A percentile compares a stretch with the other conserved stretches of the same genome.
Conservation (phyloP, 495 filamentous ascomycete species). For the Xylaria telfairii region DNA sequence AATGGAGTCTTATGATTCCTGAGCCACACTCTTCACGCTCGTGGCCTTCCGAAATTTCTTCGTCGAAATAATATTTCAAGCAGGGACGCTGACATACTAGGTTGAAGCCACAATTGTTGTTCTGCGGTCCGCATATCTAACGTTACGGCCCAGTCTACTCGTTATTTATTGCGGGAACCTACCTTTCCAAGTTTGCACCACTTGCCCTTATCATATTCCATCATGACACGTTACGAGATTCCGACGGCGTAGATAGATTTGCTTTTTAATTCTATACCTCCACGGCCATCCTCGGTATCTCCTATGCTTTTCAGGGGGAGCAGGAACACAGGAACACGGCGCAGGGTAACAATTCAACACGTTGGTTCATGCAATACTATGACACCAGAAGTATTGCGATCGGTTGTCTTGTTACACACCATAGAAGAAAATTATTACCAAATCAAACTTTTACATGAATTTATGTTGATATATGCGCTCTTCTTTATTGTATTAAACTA, state of each 20-base stretch:
- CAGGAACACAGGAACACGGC: constrained; percentile 3
- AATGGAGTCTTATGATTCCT: not conserved
- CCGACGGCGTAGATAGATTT: constrained; percentile 23
- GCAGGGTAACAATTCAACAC: not conserved
- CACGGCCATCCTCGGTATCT: not conserved
- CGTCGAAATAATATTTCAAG: not conserved
- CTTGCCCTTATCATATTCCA: constrained; percentile 1
- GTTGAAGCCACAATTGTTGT: not conserved
- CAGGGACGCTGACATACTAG: not conserved
- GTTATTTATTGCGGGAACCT: not conserved
- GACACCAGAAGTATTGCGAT: not conserved
- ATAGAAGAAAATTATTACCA: constrained; percentile 10
- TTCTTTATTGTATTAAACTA: not conserved
- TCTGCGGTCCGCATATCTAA: not conserved
- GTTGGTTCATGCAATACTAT: not conserved
- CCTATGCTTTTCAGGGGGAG: not conserved
- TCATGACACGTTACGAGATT: constrained; percentile 23
- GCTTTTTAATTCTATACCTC: constrained; percentile 5
- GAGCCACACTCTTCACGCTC: not conserved
- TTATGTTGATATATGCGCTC: not conserved
- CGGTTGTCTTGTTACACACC: not conserved
- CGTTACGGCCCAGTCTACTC: not conserved
- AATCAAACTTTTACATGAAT: not conserved
- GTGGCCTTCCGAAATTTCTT: not conserved
- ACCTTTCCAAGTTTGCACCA: not conserved